Evolutionary conservation across 164 flowering plant species (phyloP).

Genomic region (Nymphaea thermarum): DNA sequence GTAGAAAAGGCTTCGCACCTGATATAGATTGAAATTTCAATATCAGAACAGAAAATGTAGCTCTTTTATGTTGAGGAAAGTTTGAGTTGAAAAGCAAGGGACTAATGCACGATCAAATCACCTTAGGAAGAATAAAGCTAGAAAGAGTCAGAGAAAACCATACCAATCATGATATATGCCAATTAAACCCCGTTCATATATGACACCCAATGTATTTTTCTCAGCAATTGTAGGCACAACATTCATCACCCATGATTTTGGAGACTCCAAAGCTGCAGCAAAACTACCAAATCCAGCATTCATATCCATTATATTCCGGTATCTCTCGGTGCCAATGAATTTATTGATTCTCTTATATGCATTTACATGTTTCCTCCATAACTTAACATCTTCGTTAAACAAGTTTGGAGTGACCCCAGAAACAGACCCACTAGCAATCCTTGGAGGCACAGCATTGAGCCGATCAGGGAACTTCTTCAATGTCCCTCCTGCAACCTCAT

Average conservation of each 20-base stretch:
- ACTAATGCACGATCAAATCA: not conserved
- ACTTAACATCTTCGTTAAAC: slow-evolving; percentile 56
- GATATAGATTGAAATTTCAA: slow-evolving; percentile 3
- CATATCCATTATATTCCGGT: slow-evolving; percentile 94
- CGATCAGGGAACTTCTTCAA: slow-evolving; percentile 65
- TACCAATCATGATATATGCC: slow-evolving; percentile 99
- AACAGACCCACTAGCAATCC: slow-evolving; percentile 63
- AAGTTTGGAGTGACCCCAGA: slow-evolving; percentile 62
- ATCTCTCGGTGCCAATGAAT: slow-evolving; percentile 68
- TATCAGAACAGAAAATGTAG: not conserved
- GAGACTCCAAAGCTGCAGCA: slow-evolving; percentile 69
- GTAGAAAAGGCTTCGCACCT: slow-evolving; percentile 98
- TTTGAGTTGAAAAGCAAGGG: not conserved
- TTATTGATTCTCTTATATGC: slow-evolving; percentile 63
- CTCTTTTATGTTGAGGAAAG: not conserved
- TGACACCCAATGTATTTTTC: slow-evolving; percentile 59
- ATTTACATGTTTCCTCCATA: slow-evolving; percentile 80
- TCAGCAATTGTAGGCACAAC: slow-evolving; percentile 88
- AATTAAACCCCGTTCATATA: slow-evolving; percentile 77
- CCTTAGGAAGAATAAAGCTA: not conserved
- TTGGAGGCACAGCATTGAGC: slow-evolving; percentile 73
- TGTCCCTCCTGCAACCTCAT: slow-evolving; percentile 51
- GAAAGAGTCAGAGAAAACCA: slow-evolving; percentile 1
- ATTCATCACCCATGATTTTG: slow-evolving; percentile 88
- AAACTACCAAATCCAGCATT: slow-evolving; percentile 91